Percentiles rank a stretch among this genome's conserved stretches.
phyloP scores from a whole-genome alignment of 495 filamentous ascomycete genomes.

The Lasiosphaeriaceae sp. region DNA sequence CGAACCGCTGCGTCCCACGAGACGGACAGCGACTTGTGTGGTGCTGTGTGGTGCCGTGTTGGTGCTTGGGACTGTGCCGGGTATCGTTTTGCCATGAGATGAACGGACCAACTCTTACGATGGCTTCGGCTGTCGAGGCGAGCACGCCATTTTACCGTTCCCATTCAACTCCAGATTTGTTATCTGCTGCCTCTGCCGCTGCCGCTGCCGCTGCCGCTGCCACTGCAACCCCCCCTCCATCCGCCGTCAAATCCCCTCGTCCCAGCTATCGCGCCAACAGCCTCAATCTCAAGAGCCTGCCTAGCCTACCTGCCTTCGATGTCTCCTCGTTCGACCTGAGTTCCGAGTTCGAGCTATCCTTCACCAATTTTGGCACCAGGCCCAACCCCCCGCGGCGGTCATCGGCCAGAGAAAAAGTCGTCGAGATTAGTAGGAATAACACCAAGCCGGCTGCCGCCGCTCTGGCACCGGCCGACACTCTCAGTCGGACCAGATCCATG shows the following conservation, averaged over 20 bases:
- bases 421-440: conserved; percentile 6
- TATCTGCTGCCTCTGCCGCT: conserved; percentile 18
- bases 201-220: conserved; percentile 16
- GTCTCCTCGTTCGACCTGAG: conserved; percentile 43
- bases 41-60: no score
- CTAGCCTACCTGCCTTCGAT: conserved; percentile 38
- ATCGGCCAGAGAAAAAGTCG: conserved; percentile 4
- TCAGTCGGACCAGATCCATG: conserved; percentile 33
- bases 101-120: conserved; percentile 39
- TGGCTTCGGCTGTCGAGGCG: conserved; percentile 39
- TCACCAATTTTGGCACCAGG: conserved; percentile 24
- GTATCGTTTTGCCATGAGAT: conserved; percentile 39
- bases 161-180: conserved; percentile 32
- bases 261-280: conserved; percentile 17
- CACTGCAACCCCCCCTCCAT: conserved; percentile 10
- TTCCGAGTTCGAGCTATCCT: conserved; percentile 34
- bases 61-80: conserved; percentile 1
- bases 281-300: conserved; percentile 29
- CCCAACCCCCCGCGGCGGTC: conserved; percentile 1
- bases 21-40: conserved; percentile 2
- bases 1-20: conserved; percentile 11
- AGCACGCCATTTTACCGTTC: conserved; percentile 32
- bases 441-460: conserved; percentile 1
- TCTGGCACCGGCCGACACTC: conserved; percentile 23
- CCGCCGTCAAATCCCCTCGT: conserved; percentile 17